phyloP scores from a whole-genome alignment of 768 basidiomycete species.

The Panellus pusillus region DNA sequence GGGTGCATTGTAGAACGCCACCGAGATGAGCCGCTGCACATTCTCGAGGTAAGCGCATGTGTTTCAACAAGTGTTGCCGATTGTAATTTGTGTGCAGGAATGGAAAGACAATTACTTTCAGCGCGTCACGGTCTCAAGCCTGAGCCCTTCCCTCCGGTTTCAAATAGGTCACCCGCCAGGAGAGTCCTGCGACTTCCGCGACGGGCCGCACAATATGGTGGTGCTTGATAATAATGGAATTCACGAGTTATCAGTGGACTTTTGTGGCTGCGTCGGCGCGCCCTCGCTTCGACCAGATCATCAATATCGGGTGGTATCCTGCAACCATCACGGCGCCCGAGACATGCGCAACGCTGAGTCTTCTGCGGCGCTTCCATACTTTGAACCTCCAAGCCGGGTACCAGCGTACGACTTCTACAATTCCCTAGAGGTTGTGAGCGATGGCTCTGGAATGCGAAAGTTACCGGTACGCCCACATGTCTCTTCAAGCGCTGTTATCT shows the following conservation, averaged over 20 bases:
- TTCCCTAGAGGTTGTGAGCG: slow-evolving; percentile 5
- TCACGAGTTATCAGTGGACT: slow-evolving; percentile 21
- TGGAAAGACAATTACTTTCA: slow-evolving; percentile 24
- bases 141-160: slow-evolving; percentile 9
- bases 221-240: slow-evolving; percentile 25
- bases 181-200: slow-evolving; percentile 9
- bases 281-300: slow-evolving; percentile 10
- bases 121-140: not conserved
- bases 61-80: not conserved
- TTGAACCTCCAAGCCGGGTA: slow-evolving; percentile 19
- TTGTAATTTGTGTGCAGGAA: slow-evolving; percentile 3
- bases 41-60: slow-evolving; percentile 18
- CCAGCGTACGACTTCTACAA: slow-evolving; percentile 24
- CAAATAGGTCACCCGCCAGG: slow-evolving; percentile 24
- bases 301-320: slow-evolving; percentile 21
- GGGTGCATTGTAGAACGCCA: slow-evolving; percentile 19
- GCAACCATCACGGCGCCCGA: slow-evolving; percentile 20
- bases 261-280: slow-evolving; percentile 18
- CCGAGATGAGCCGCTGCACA: slow-evolving; percentile 17
- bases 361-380: slow-evolving; percentile 23
- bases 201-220: slow-evolving; percentile 10
- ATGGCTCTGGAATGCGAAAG: not conserved
- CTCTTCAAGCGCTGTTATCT: not conserved
- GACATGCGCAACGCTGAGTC: slow-evolving; percentile 18
- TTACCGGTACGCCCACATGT: not conserved